Percentiles rank a stretch among this genome's conserved stretches.
These are phyloP conservation scores for Saccharomyces hybrid DNA, from an alignment of 1,139 yeast genomes.

Conservation along the genomic window DNA sequence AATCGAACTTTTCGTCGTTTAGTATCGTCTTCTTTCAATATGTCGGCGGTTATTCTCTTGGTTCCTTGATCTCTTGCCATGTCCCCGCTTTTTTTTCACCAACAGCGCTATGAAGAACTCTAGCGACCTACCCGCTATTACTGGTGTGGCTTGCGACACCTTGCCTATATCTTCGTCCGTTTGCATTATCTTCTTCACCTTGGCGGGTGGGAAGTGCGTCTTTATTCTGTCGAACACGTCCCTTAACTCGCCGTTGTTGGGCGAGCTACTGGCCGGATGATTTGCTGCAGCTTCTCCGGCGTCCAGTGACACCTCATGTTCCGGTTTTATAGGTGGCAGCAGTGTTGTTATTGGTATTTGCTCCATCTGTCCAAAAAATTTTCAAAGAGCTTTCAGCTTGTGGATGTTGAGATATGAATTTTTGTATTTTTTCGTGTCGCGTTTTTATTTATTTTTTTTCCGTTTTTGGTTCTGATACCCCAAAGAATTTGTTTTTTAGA, in stretches of 20 bases:
- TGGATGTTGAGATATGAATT: too few species aligned
- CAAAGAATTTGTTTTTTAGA: background rate
- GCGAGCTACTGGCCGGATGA: background rate
- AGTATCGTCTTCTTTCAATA: slow-evolving; percentile 78
- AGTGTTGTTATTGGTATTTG: background rate
- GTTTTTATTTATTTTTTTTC: background rate
- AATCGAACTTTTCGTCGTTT: slow-evolving; percentile 85
- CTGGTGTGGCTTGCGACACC: slow-evolving; percentile 97
- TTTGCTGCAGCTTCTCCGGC: background rate
- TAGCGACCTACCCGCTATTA: slow-evolving; percentile 88
- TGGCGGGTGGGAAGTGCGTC: slow-evolving; percentile 94
- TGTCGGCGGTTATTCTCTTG: slow-evolving; percentile 76
- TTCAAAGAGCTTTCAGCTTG: background rate
- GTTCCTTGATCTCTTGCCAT: slow-evolving; percentile 73
- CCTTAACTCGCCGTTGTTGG: slow-evolving; percentile 14
- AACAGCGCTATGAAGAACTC: slow-evolving; percentile 87
- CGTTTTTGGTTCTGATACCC: background rate
- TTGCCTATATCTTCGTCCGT: slow-evolving; percentile 97
- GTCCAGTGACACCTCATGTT: slow-evolving; percentile 1
- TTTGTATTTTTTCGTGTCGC: background rate
- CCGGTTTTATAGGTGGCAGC: background rate
- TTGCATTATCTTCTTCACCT: slow-evolving; percentile 94
- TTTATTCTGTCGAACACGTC: slow-evolving; percentile 42
- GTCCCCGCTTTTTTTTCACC: slow-evolving; percentile 74
- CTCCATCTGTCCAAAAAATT: background rate